Base-by-base conservation (phyloP, 208 protist species). In the Herpetomonas samuelpessoai region DNA sequence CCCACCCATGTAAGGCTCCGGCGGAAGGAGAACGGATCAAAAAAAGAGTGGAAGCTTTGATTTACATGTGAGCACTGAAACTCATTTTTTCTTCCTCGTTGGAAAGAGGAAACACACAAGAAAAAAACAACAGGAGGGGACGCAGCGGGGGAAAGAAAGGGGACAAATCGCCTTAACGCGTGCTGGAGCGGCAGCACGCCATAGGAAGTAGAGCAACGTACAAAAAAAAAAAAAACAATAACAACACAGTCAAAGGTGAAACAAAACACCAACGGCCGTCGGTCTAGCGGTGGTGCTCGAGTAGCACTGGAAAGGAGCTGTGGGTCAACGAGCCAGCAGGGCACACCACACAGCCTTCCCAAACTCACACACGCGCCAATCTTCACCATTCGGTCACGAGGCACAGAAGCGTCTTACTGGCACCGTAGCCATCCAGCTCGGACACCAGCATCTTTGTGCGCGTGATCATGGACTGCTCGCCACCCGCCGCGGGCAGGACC, bases 191-290 rank as follows among this genome's bases (percentile, higher is more conserved):
- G n/a, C n/a, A n/a, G n/a, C n/a, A n/a, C n/a, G 35, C 18, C 62
- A 76, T 48, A 71, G 56, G 18, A 66, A 29, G n/a, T 1, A n/a
- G 21, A 22, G 7, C 21, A 62, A 7, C 27, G 4, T 25, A 46
- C 16, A 41, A 53, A 0, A 14, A 21, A 47, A 50, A 55, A 47
- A 62, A 45, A 24, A 62, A 44, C 45, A 55, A 62, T 47, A 60
- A 48, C 18, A 58, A 30, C 10, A 57, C 12, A 19, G 28, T 19
- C 25, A 18, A 28, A 38, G 38, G 18, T 41, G 35, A 41, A 62
- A 59, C 7, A 57, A 30, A 69, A 57, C 24, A 62, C 16, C 50
- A 31, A 26, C 12, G 50, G 50, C 24, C 12, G 50, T 48, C 25
- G 50, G 46, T 7, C 7, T 24, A 22, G 46, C 10, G 12, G 16